Conservation (phyloP, 208 protist genomes). For the Trichomonas gallinae region DNA sequence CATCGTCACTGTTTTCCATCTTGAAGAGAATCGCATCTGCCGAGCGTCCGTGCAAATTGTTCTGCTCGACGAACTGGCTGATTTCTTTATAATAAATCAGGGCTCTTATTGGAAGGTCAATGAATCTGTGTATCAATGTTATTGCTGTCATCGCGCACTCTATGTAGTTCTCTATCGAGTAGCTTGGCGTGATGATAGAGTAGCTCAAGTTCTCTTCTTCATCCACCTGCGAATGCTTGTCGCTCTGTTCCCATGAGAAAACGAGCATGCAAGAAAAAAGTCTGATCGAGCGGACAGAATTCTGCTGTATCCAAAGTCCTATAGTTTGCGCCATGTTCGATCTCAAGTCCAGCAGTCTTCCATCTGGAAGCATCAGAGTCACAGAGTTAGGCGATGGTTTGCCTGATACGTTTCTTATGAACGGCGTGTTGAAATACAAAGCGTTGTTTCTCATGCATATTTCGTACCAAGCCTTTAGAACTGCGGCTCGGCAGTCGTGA, state of each 20-base stretch:
- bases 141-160: not conserved
- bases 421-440: not conserved
- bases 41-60: not conserved
- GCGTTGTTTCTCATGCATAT: not conserved
- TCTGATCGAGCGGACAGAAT: not conserved
- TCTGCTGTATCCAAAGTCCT: not conserved
- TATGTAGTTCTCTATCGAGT: not conserved
- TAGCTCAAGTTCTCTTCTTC: not conserved
- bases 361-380: not conserved
- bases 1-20: not conserved
- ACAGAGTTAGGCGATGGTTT: not conserved
- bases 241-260: not conserved
- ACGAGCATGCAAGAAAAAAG: not conserved
- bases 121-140: not conserved
- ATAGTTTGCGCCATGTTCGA: not conserved
- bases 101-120: not conserved
- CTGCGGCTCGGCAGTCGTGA: not conserved
- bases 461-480: not conserved
- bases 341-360: not conserved
- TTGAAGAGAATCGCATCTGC: not conserved
- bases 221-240: not conserved
- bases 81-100: not conserved
- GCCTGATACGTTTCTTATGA: not conserved
- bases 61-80: not conserved
- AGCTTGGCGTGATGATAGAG: not conserved